Evolutionary conservation across 768 basidiomycete genomes (phyloP).

Genomic region (Candolleomyces eurysporus): DNA sequence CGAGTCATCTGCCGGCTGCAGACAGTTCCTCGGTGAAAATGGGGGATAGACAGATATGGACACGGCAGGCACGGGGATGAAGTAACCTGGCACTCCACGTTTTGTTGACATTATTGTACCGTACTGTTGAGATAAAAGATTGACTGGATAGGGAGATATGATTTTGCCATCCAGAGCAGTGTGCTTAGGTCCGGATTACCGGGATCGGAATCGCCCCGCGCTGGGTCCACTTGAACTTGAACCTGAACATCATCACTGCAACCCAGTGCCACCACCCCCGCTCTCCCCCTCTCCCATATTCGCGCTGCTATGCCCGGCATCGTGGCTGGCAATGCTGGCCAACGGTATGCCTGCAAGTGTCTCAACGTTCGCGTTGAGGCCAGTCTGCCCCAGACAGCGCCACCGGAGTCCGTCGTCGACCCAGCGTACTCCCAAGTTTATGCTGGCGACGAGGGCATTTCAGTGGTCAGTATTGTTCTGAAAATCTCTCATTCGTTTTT

Average conservation of each 20-base stretch:
- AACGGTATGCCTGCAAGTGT: constrained; percentile 60
- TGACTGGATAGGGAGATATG: constrained; percentile 3
- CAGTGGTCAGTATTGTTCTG: constrained; percentile 47
- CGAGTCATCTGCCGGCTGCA: background rate
- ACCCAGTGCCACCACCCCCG: constrained; percentile 12
- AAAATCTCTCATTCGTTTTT: constrained; percentile 4
- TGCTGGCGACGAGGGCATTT: constrained; percentile 66
- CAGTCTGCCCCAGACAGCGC: constrained; percentile 27
- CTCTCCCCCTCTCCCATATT: constrained; percentile 7
- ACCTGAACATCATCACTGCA: constrained; percentile 13
- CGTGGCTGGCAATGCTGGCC: constrained; percentile 16
- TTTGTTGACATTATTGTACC: background rate
- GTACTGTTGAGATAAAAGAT: constrained; percentile 3
- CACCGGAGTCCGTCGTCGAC: constrained; percentile 32
- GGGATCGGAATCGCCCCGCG: constrained; percentile 37
- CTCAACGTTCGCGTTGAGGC: constrained; percentile 64
- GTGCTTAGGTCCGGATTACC: constrained; percentile 33
- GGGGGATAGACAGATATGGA: constrained; percentile 2
- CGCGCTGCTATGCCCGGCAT: constrained; percentile 29
- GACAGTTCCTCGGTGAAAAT: constrained; percentile 21
- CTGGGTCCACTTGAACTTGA: constrained; percentile 16
- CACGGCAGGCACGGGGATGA: background rate
- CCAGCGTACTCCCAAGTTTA: constrained; percentile 52
- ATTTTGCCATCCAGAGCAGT: background rate
- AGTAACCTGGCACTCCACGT: background rate